Conservation (phyloP, 2,329 filamentous ascomycete species). For the Aureobasidium pullulans region DNA sequence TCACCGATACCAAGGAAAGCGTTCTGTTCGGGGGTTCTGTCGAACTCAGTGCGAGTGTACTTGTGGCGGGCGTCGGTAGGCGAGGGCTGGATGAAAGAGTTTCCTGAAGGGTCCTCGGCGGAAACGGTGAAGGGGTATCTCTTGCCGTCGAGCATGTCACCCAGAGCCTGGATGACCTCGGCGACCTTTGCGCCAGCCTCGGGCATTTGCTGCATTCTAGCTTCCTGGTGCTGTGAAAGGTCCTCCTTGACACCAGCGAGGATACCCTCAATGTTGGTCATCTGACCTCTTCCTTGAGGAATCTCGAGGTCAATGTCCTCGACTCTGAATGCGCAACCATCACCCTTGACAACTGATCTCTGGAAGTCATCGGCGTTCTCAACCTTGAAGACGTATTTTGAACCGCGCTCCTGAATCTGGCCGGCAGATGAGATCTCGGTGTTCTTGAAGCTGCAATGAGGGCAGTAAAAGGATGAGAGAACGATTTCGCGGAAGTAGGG, state of each 20-base stretch:
- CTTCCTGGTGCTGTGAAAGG: slow-evolving; percentile 72
- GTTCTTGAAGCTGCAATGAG: slow-evolving; percentile 82
- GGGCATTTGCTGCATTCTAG: slow-evolving; percentile 67
- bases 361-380: slow-evolving; percentile 67
- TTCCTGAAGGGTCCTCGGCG: slow-evolving; percentile 86
- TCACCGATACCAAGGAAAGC: slow-evolving; percentile 68
- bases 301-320: slow-evolving; percentile 92
- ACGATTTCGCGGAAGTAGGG: slow-evolving; percentile 97
- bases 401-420: slow-evolving; percentile 81
- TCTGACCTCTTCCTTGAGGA: slow-evolving; percentile 79
- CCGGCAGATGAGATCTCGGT: slow-evolving; percentile 91
- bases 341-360: slow-evolving; percentile 86
- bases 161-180: slow-evolving; percentile 64
- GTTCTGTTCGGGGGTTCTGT: slow-evolving; percentile 79
- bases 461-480: slow-evolving; percentile 92
- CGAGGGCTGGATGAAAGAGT: slow-evolving; percentile 92
- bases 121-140: slow-evolving; percentile 81
- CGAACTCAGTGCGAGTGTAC: slow-evolving; percentile 79
- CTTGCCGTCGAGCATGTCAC: slow-evolving; percentile 68
- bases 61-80: slow-evolving; percentile 70
- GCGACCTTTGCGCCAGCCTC: slow-evolving; percentile 74
- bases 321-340: slow-evolving; percentile 76
- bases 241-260: slow-evolving; percentile 72
- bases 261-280: slow-evolving; percentile 89
- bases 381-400: slow-evolving; percentile 74